These are phyloP conservation scores for Camillea tinctor DNA, from an alignment of 2,329 filamentous ascomycete genomes.

Conservation along the genomic window DNA sequence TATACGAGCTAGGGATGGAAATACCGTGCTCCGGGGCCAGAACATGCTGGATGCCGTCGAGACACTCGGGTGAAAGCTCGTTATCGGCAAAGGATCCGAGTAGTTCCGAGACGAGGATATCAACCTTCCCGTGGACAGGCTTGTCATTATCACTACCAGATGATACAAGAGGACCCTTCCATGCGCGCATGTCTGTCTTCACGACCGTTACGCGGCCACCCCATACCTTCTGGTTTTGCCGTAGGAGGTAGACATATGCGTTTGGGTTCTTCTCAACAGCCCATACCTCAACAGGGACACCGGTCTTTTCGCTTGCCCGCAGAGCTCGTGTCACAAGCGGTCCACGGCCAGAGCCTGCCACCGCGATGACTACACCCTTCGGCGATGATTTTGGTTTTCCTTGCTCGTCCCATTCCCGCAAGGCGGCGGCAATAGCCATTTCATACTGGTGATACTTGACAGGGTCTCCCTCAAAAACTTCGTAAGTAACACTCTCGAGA, in stretches of 20 bases:
- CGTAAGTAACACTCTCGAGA: conserved; percentile 93
- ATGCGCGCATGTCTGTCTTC: conserved; percentile 95
- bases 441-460: conserved; percentile 99
- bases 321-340: conserved; percentile 87
- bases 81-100: conserved; percentile 96
- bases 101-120: conserved; percentile 92
- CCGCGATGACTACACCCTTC: conserved; percentile 78
- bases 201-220: conserved; percentile 77
- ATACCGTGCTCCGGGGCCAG: conserved; percentile 78
- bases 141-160: conserved; percentile 39
- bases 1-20: conserved; percentile 91
- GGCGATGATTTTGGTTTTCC: conserved; percentile 72
- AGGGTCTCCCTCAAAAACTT: conserved; percentile 97
- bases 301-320: conserved; percentile 72
- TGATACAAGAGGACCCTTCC: conserved; percentile 73
- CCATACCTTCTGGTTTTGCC: conserved; percentile 85
- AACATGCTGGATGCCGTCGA: conserved; percentile 93
- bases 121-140: conserved; percentile 65
- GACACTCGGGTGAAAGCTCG: conserved; percentile 91
- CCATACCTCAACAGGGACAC: conserved; percentile 80
- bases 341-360: conserved; percentile 89
- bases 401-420: conserved; percentile 74
- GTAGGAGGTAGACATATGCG: conserved; percentile 87
- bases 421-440: conserved; percentile 73
- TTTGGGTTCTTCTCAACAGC: conserved; percentile 98